Percentiles rank a stretch among this genome's conserved stretches.
These are phyloP conservation scores for Amauroascus verrucosus DNA, from an alignment of 2,329 filamentous ascomycete species.

Conservation along the genomic window DNA sequence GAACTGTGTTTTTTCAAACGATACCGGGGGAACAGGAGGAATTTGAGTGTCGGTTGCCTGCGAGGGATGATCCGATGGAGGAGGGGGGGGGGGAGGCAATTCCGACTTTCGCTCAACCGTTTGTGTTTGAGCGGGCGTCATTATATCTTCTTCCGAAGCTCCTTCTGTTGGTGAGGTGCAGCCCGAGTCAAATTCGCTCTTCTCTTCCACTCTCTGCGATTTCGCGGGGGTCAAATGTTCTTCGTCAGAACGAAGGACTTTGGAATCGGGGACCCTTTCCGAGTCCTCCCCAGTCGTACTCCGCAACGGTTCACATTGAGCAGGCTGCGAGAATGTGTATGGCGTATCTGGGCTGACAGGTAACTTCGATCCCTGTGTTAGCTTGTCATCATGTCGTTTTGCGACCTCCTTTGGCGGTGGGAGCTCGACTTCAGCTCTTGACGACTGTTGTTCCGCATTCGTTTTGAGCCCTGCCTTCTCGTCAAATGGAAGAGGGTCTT, in stretches of 20 bases:
- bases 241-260: neutral
- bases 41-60: conserved; percentile 31
- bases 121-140: conserved; percentile 33
- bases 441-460: conserved; percentile 22
- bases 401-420: neutral
- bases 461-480: conserved; percentile 31
- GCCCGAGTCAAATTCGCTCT: conserved; percentile 54
- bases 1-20: conserved; percentile 49
- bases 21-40: conserved; percentile 35
- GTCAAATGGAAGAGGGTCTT: conserved; percentile 29
- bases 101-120: conserved; percentile 39
- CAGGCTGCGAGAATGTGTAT: neutral
- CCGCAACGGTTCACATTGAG: neutral
- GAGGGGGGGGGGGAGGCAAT: conserved; percentile 44
- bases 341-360: neutral
- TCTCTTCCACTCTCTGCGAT: conserved; percentile 24
- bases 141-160: conserved; percentile 41
- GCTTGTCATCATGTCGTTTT: neutral
- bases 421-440: conserved; percentile 14
- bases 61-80: conserved; percentile 39
- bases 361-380: neutral
- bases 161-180: conserved; percentile 42
- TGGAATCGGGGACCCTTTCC: neutral
- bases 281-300: neutral
- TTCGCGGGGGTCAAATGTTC: neutral